Conservation (phyloP, 768 basidiomycete species). For the Termitomyces sp. region DNA sequence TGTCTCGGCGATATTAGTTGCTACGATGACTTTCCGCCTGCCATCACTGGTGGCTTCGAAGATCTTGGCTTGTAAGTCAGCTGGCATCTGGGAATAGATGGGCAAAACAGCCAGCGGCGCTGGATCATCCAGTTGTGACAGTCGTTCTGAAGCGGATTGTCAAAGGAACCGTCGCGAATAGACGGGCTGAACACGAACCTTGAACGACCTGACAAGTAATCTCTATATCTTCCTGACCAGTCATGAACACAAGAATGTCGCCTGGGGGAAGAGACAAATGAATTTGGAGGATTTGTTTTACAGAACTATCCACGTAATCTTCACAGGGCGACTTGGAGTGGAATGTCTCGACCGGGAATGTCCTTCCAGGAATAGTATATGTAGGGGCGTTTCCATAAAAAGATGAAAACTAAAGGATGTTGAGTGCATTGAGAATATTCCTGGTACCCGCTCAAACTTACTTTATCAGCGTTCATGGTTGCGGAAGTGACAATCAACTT, state of each 20-base stretch:
- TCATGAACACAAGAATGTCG: slow-evolving; percentile 98
- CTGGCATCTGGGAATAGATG: slow-evolving; percentile 99
- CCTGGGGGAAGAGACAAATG: slow-evolving; percentile 90
- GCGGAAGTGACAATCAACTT: slow-evolving; percentile 98
- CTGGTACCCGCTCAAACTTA: slow-evolving; percentile 20
- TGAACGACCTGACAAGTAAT: slow-evolving; percentile 91
- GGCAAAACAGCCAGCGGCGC: slow-evolving; percentile 86
- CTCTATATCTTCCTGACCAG: slow-evolving; percentile 99
- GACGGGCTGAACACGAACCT: slow-evolving; percentile 39
- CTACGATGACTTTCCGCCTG: slow-evolving; percentile 93
- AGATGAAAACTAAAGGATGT: slow-evolving; percentile 64
- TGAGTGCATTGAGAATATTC: background rate
- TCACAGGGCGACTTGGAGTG: slow-evolving; percentile 98
- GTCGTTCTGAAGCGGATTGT: slow-evolving; percentile 56
- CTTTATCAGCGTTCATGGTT: slow-evolving; percentile 99
- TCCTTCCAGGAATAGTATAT: slow-evolving; percentile 88
- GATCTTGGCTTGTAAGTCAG: slow-evolving; percentile 96
- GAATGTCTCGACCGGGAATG: slow-evolving; percentile 96
- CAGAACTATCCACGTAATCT: slow-evolving; percentile 96
- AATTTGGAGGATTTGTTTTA: slow-evolving; percentile 97
- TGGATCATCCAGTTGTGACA: slow-evolving; percentile 89
- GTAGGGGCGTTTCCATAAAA: slow-evolving; percentile 95
- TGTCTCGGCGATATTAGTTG: slow-evolving; percentile 98
- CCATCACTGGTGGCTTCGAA: slow-evolving; percentile 94
- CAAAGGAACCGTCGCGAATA: background rate